Conservation (phyloP, 2,329 filamentous ascomycete species). For the Penicillium sp. region DNA sequence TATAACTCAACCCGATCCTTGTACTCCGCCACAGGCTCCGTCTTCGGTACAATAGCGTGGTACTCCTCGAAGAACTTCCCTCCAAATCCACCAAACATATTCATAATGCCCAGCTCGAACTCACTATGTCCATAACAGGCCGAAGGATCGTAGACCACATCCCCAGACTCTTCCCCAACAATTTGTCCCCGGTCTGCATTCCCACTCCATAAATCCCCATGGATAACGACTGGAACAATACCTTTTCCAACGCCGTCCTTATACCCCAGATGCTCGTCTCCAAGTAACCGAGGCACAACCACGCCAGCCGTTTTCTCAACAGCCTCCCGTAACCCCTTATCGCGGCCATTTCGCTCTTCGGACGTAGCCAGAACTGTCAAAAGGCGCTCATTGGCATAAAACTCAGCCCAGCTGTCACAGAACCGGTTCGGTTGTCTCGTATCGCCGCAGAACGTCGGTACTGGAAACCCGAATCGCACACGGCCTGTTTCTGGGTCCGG, state of each 20-base stretch:
- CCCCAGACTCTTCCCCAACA: conserved; percentile 58
- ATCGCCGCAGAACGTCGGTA: conserved; percentile 81
- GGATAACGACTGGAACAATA: conserved; percentile 76
- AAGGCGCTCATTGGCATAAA: conserved; percentile 77
- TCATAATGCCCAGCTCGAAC: conserved; percentile 92
- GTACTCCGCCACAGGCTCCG: conserved; percentile 79
- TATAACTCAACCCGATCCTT: conserved; percentile 81
- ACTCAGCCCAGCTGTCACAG: conserved; percentile 75
- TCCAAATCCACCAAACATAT: conserved; percentile 91
- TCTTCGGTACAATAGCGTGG: conserved; percentile 70
- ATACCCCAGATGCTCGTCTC: conserved; percentile 63
- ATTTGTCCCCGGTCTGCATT: conserved; percentile 73
- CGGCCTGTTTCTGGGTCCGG: conserved; percentile 26
- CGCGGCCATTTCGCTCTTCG: conserved; percentile 63
- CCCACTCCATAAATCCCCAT: conserved; percentile 93
- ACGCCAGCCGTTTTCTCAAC: conserved; percentile 64
- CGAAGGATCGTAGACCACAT: conserved; percentile 81
- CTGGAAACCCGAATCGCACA: conserved; percentile 78
- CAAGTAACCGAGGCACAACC: conserved; percentile 77
- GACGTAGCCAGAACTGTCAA: conserved; percentile 62
- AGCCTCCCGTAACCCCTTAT: conserved; percentile 61
- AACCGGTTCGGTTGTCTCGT: conserved; percentile 80
- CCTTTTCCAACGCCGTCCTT: conserved; percentile 50
- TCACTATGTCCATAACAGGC: conserved; percentile 84
- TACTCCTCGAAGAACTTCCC: conserved; percentile 74